Evolutionary conservation across 345 rosid genomes (phyloP).

Genomic region (Abelmoschus esculentus): DNA sequence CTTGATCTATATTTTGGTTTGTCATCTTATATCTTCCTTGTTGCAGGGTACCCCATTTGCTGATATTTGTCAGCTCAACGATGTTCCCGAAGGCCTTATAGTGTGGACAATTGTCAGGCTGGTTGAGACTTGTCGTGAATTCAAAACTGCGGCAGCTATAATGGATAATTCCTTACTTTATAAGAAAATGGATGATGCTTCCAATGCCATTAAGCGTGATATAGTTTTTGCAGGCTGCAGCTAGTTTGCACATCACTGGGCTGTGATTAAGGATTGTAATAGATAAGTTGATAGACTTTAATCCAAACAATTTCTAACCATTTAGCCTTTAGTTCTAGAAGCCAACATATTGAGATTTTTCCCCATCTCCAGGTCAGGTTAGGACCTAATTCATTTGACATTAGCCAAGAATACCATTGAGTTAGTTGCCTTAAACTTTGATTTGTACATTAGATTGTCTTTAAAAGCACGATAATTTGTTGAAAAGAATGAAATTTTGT

Average conservation of each 20-base stretch:
- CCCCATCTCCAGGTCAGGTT: too few species aligned
- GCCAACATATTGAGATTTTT: neutral
- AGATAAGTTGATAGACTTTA: too few species aligned
- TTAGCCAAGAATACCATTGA: neutral
- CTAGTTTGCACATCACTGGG: conserved; percentile 88
- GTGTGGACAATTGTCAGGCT: conserved; percentile 87
- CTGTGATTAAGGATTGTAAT: neutral
- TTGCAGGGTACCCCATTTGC: conserved; percentile 94
- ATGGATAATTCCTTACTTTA: conserved; percentile 83
- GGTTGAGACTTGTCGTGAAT: conserved; percentile 92
- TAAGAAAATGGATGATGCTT: conserved; percentile 93
- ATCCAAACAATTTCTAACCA: neutral
- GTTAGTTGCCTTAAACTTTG: neutral
- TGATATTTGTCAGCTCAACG: conserved; percentile 86
- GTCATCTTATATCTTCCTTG: conserved; percentile 9
- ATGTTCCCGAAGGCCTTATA: conserved; percentile 93
- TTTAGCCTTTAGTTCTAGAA: neutral
- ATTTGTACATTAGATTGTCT: neutral
- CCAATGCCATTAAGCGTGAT: conserved; percentile 85
- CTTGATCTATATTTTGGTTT: neutral
- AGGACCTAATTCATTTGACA: neutral
- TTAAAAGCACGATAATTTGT: neutral
- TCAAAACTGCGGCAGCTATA: conserved; percentile 81
- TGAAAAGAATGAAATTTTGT: too few species aligned
- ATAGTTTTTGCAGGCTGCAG: conserved; percentile 93